phyloP scores from a whole-genome alignment of 495 filamentous ascomycete species.

The Chaetomidium leptoderma region DNA sequence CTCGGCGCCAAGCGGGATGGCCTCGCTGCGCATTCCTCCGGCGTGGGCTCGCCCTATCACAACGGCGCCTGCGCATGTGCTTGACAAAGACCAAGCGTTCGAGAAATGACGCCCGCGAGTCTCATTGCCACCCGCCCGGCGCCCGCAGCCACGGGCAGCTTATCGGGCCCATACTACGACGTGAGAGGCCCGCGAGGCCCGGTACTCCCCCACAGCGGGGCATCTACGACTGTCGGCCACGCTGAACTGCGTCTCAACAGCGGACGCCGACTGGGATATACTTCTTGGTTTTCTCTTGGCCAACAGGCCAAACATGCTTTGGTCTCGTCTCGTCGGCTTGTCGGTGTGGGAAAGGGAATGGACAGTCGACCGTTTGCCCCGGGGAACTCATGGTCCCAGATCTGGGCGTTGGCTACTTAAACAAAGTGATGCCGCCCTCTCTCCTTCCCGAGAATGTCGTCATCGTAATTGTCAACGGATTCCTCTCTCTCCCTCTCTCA shows the following conservation, averaged over 20 bases:
- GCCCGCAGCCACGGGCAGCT: too few relatives aligned
- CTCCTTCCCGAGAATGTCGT: not conserved
- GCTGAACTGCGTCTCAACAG: not conserved
- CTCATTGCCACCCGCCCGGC: slow-evolving; percentile 24
- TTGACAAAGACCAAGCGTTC: slow-evolving; percentile 4
- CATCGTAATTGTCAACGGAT: not conserved
- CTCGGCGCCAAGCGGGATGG: slow-evolving; percentile 17
- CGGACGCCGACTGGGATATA: slow-evolving; percentile 20
- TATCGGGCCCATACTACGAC: slow-evolving; percentile 4
- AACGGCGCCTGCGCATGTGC: not conserved
- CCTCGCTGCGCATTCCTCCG: slow-evolving; percentile 9
- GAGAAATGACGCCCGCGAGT: slow-evolving; percentile 19
- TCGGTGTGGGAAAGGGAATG: slow-evolving; percentile 17
- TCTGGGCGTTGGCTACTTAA: slow-evolving; percentile 7
- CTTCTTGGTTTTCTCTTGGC: slow-evolving; percentile 33
- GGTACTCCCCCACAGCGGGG: slow-evolving; percentile 12
- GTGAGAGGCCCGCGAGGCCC: slow-evolving; percentile 14
- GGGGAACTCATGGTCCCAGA: not conserved
- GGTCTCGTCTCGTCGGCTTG: slow-evolving; percentile 10
- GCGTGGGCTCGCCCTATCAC: slow-evolving; percentile 11
- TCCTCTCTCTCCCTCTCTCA: not conserved
- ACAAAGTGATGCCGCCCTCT: slow-evolving; percentile 3
- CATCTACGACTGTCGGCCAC: slow-evolving; percentile 11
- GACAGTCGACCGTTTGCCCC: not conserved
- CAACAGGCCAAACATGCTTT: slow-evolving; percentile 6